Percentiles rank a stretch among this genome's conserved stretches.
Evolutionary conservation across 441 rosid species (phyloP).

Genomic region (Geranium incanum): DNA sequence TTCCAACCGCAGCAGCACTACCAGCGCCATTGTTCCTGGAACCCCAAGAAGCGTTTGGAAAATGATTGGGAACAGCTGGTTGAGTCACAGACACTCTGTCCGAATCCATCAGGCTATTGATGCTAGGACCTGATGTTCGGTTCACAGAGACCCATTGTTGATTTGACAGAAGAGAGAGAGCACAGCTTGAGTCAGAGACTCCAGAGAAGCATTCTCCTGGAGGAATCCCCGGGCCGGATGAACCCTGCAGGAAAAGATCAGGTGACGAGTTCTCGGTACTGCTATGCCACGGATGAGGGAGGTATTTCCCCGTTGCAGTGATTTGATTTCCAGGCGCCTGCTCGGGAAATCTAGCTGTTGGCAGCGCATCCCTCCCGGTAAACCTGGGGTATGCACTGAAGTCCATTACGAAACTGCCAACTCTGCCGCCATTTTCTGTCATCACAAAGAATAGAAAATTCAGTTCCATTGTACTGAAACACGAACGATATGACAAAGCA

Average conservation of each 20-base stretch:
- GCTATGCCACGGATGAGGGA: slow-evolving; percentile 43
- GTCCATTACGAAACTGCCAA: slow-evolving; percentile 58
- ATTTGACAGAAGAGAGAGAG: slow-evolving; percentile 99
- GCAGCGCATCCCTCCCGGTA: slow-evolving; percentile 41
- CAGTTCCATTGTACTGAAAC: background rate
- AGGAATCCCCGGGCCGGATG: slow-evolving; percentile 38
- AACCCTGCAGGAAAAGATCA: slow-evolving; percentile 40
- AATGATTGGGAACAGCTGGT: slow-evolving; percentile 32
- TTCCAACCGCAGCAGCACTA: slow-evolving; percentile 26
- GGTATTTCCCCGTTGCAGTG: slow-evolving; percentile 30
- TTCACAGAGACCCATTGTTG: slow-evolving; percentile 50
- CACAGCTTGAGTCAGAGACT: slow-evolving; percentile 65
- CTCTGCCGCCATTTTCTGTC: slow-evolving; percentile 44
- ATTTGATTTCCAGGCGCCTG: slow-evolving; percentile 28
- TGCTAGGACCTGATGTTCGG: slow-evolving; percentile 32
- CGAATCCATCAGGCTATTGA: slow-evolving; percentile 31
- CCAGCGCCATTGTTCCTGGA: slow-evolving; percentile 36
- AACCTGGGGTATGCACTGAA: slow-evolving; percentile 40
- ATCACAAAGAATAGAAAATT: slow-evolving; percentile 17
- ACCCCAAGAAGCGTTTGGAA: slow-evolving; percentile 46
- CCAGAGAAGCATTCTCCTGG: slow-evolving; percentile 66
- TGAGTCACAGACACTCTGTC: slow-evolving; percentile 41
- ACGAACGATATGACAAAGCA: slow-evolving; percentile 8
- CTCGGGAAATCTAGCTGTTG: slow-evolving; percentile 36
- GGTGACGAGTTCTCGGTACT: slow-evolving; percentile 42